These are phyloP conservation scores for Fonsecaea multimorphosa DNA, from an alignment of 2,329 filamentous ascomycete species.

Conservation along the genomic window DNA sequence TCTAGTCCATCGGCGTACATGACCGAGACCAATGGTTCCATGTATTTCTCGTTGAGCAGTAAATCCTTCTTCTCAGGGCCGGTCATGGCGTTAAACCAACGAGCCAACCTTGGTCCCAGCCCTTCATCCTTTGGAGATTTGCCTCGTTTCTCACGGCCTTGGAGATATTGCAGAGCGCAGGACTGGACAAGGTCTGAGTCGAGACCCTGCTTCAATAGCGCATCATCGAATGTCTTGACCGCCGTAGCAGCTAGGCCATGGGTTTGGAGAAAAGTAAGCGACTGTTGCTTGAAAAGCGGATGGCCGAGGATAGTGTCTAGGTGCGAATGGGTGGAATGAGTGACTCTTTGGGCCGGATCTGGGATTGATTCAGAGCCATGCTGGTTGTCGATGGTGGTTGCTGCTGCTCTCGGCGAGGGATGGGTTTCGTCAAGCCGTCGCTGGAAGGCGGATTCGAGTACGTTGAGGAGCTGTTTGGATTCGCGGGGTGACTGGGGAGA, in stretches of 20 bases:
- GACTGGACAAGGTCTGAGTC: constrained; percentile 29
- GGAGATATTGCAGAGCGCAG: constrained; percentile 27
- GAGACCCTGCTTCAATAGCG: constrained; percentile 25
- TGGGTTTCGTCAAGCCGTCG: constrained; percentile 66
- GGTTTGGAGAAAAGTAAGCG: constrained; percentile 13
- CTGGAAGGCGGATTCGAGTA: constrained; percentile 68
- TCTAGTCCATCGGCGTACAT: constrained; percentile 36
- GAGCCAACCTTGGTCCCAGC: constrained; percentile 31
- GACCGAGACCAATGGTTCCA: constrained; percentile 25
- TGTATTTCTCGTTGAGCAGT: constrained; percentile 23
- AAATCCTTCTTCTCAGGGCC: constrained; percentile 29
- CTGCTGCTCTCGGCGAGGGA: constrained; percentile 45
- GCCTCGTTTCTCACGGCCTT: constrained; percentile 27
- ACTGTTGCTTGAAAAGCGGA: constrained; percentile 32
- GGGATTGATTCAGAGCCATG: constrained; percentile 32
- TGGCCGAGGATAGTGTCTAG: constrained; percentile 37
- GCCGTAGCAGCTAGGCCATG: constrained; percentile 28
- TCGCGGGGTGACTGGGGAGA: constrained; percentile 61
- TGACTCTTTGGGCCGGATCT: constrained; percentile 30
- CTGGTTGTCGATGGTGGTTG: constrained; percentile 33
- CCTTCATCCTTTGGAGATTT: constrained; percentile 14
- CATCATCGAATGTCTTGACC: constrained; percentile 32
- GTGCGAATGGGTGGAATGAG: constrained; percentile 33
- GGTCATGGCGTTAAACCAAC: constrained; percentile 34
- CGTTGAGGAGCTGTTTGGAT: constrained; percentile 63